A percentile compares a stretch with the other conserved stretches of the same genome.
Conservation (phyloP, 495 filamentous ascomycete species). For the Astrothelium macrocarpum region DNA sequence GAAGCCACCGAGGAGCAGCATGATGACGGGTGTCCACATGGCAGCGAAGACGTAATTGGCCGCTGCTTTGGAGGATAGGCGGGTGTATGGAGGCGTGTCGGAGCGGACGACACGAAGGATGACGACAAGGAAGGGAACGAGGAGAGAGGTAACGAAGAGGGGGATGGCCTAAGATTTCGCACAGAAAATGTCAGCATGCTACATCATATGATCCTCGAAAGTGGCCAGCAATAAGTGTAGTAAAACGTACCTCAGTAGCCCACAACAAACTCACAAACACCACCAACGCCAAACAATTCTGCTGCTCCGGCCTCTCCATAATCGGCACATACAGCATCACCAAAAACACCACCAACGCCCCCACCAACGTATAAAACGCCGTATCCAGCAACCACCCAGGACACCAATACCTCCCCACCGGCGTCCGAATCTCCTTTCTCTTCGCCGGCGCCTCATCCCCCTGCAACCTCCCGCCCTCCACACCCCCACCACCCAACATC, state of each 20-base stretch:
- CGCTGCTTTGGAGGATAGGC: slow-evolving; percentile 64
- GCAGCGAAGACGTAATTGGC: slow-evolving; percentile 75
- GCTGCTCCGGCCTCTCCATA: slow-evolving; percentile 76
- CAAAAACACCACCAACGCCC: slow-evolving; percentile 62
- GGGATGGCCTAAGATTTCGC: slow-evolving; percentile 94
- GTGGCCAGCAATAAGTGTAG: too few relatives aligned
- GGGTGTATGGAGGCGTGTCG: slow-evolving; percentile 56
- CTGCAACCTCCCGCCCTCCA: slow-evolving; percentile 64
- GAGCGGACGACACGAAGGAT: slow-evolving; percentile 73
- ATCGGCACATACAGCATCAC: slow-evolving; percentile 63
- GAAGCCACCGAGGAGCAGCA: slow-evolving; percentile 94
- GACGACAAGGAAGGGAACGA: slow-evolving; percentile 89
- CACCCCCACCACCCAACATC: slow-evolving; percentile 65
- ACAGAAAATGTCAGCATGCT: too few relatives aligned
- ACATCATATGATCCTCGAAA: too few relatives aligned
- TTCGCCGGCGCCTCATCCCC: slow-evolving; percentile 60
- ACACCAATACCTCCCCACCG: slow-evolving; percentile 63
- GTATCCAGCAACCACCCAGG: slow-evolving; percentile 77
- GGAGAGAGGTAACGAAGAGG: slow-evolving; percentile 89
- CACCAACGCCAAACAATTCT: slow-evolving; percentile 90
- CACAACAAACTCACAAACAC: slow-evolving; percentile 90
- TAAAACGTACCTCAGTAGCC: slow-evolving; percentile 74
- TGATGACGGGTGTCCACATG: slow-evolving; percentile 99
- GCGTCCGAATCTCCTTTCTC: slow-evolving; percentile 65
- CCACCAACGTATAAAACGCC: slow-evolving; percentile 66